These are phyloP conservation scores for Claviceps maximensis DNA, from an alignment of 2,329 filamentous ascomycete genomes.

Conservation along the genomic window DNA sequence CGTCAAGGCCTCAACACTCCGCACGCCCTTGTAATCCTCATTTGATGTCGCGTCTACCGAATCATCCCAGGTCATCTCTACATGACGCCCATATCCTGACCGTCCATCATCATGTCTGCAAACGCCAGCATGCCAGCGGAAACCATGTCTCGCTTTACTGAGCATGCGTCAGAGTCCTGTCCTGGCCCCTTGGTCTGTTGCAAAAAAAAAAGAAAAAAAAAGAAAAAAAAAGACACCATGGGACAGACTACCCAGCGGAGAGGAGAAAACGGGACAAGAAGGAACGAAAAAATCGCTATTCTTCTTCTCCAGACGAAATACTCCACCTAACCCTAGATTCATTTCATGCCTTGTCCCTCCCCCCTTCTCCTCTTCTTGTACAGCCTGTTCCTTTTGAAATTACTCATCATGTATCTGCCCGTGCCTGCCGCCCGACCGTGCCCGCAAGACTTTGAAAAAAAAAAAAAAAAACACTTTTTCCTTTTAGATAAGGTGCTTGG, in stretches of 20 bases:
- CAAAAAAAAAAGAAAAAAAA: background rate
- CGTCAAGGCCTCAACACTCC: too few species aligned
- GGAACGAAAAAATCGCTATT: background rate
- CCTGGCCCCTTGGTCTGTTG: background rate
- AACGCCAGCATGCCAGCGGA: too few species aligned
- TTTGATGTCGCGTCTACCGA: too few species aligned
- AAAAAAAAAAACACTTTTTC: constrained; percentile 7
- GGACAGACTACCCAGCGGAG: background rate
- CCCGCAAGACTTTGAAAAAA: too few species aligned
- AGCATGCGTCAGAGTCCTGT: background rate
- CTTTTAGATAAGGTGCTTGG: constrained; percentile 27
- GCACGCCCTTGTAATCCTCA: too few species aligned
- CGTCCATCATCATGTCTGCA: background rate
- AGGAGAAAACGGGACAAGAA: background rate
- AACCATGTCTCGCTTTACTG: background rate
- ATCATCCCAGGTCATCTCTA: too few species aligned
- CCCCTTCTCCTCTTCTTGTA: background rate
- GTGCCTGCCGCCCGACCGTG: too few species aligned
- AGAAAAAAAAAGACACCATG: background rate
- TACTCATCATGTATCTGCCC: background rate
- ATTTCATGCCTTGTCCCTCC: background rate
- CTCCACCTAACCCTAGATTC: background rate
- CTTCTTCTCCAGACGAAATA: background rate
- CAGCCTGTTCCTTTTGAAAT: background rate
- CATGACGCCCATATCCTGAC: background rate